Base-by-base conservation (phyloP, 2,329 filamentous ascomycete species). In the Claviceps sp. region DNA sequence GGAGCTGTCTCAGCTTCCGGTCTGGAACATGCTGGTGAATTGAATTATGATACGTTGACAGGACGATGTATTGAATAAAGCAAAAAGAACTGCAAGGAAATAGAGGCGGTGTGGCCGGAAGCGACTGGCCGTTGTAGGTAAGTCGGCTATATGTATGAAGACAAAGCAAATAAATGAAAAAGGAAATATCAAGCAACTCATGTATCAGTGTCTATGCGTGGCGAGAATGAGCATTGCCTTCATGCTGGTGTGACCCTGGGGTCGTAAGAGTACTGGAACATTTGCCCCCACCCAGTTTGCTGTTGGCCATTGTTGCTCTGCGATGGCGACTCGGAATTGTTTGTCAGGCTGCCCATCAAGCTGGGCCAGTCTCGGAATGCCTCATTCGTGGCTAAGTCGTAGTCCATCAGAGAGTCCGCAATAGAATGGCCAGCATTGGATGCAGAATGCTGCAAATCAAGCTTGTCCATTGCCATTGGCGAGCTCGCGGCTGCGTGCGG, bases 351-450 rank as follows among this genome's bases (percentile, higher is more conserved):
- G 22, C 65, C 63, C 24, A 63, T 58, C 34, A 72, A 63, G 52
- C 62, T 67, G 51, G 69, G 69, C 70, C 70, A 72, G 54, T 71
- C 68, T 2, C 70, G 66, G 45, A 72, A 70, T 9, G 67, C 61
- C 36, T 68, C 62, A 7, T 63, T 61, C 2, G 48, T 24, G 43
- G 41, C 43, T 37, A 53, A 14, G 16, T 72, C 69, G 57, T 72
- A 72, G 45, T 71, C 70, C 68, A 73, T 72, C 58, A 68, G 63
- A 9, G 60, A 58, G 30, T 67, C 65, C 20, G 55, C 56, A 11
- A 54, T 48, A 11, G 58, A 60, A 13, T 59, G 55, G 14, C 49
- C 55, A 18, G 62, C 61, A 47, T 57, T 57, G 7, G 59, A 48
- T 6, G 63, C 59, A 13, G 62, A 62, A 20, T 67, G 62, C 2